phyloP scores from a whole-genome alignment of 2,329 filamentous ascomycete species.

The Paraphoma chrysanthemicola region DNA sequence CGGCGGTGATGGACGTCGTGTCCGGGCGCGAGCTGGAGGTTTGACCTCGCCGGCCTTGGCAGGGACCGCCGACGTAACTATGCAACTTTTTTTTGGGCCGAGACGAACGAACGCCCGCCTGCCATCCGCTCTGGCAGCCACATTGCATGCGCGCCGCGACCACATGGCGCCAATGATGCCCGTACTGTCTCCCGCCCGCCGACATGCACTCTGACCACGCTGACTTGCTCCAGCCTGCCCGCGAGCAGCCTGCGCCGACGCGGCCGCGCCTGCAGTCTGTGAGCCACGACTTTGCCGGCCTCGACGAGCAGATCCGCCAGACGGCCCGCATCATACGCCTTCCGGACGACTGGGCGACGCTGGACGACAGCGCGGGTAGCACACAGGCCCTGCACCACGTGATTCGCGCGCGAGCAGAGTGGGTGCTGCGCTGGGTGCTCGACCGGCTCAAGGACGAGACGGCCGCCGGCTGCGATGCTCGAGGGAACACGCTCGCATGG shows the following conservation, averaged over 20 bases:
- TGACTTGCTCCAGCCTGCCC: slow-evolving; percentile 14
- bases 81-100: slow-evolving; percentile 23
- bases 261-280: slow-evolving; percentile 49
- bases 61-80: neutral
- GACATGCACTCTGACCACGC: neutral
- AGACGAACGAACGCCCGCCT: neutral
- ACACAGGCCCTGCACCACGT: slow-evolving; percentile 15
- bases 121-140: slow-evolving; percentile 1
- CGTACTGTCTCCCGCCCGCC: slow-evolving; percentile 9
- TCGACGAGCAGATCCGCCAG: slow-evolving; percentile 51
- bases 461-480: slow-evolving; percentile 46
- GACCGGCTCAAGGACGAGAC: slow-evolving; percentile 61
- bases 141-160: slow-evolving; percentile 8
- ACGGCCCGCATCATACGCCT: slow-evolving; percentile 49
- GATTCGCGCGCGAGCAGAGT: slow-evolving; percentile 61
- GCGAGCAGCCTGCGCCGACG: slow-evolving; percentile 32
- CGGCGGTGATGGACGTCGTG: slow-evolving; percentile 33
- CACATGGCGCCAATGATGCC: slow-evolving; percentile 32
- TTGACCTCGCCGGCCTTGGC: slow-evolving; percentile 36
- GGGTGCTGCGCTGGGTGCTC: slow-evolving; percentile 71
- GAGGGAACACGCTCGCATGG: slow-evolving; percentile 59
- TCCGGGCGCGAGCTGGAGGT: slow-evolving; percentile 26
- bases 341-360: slow-evolving; percentile 34
- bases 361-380: slow-evolving; percentile 15
- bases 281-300: slow-evolving; percentile 45